Conservation (phyloP, 148 eudicot genomes). For the Vaccinium vitisidaea region DNA sequence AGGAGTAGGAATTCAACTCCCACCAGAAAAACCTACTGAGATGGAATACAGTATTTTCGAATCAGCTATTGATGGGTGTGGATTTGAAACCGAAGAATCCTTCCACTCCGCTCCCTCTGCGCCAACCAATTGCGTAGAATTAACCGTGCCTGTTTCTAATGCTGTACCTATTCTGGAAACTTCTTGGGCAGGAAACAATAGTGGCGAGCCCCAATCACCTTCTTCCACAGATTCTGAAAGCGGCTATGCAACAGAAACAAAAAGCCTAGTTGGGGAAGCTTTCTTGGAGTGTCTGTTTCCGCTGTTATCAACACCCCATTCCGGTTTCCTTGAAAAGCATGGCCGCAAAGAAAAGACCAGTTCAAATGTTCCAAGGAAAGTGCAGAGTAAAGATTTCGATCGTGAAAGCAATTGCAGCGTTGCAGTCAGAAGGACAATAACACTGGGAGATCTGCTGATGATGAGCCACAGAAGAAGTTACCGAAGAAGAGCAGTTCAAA, state of each 20-base stretch:
- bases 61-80: conserved; percentile 36
- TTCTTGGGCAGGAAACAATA: conserved; percentile 8
- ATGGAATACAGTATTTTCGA: conserved; percentile 39
- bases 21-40: conserved; percentile 20
- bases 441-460: conserved; percentile 84
- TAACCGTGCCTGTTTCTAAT: conserved; percentile 24
- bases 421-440: conserved; percentile 49
- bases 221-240: conserved; percentile 47
- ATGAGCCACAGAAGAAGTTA: conserved; percentile 73
- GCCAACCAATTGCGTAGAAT: conserved; percentile 34
- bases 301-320: conserved; percentile 36
- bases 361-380: conserved; percentile 20
- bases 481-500: conserved; percentile 47
- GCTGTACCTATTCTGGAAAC: conserved; percentile 36
- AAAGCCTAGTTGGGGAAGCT: conserved; percentile 56
- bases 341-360: conserved; percentile 23
- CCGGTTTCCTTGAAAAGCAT: conserved; percentile 33
- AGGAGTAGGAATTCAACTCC: conserved; percentile 17
- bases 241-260: conserved; percentile 46
- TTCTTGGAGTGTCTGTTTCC: conserved; percentile 85
- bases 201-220: conserved; percentile 30
- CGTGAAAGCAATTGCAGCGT: conserved; percentile 34
- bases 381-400: conserved; percentile 20
- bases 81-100: conserved; percentile 40
- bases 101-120: conserved; percentile 47